These are phyloP conservation scores for Phytophthora pini DNA, from an alignment of 352 stramenopile genomes.

Conservation along the genomic window DNA sequence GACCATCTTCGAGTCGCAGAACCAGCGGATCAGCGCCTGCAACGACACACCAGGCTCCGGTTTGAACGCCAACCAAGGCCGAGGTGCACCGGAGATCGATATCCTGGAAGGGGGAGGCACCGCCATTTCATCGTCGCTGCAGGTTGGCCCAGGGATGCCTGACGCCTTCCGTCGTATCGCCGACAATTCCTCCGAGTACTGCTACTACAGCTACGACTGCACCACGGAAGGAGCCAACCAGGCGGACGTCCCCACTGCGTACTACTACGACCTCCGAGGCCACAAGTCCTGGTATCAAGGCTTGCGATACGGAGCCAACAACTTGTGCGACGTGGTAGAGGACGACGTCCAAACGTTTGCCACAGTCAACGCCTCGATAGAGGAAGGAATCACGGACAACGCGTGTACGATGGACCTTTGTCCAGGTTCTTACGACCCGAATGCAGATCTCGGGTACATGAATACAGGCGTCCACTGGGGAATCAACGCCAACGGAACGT, in stretches of 20 bases:
- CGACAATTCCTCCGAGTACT: constrained; percentile 33
- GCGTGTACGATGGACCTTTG: constrained; percentile 33
- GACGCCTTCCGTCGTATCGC: constrained; percentile 37
- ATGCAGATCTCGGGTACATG: constrained; percentile 36
- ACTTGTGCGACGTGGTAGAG: constrained; percentile 31
- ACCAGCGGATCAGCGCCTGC: constrained; percentile 70
- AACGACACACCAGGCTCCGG: constrained; percentile 88
- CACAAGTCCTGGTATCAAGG: constrained; percentile 37
- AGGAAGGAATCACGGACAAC: constrained; percentile 39
- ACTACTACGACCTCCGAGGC: constrained; percentile 36
- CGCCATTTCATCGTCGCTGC: constrained; percentile 80
- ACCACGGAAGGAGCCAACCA: constrained; percentile 38
- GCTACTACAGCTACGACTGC: constrained; percentile 41
- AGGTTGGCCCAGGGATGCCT: constrained; percentile 66
- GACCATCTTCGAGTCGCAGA: constrained; percentile 27
- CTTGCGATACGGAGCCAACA: constrained; percentile 42
- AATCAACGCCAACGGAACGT: constrained; percentile 28
- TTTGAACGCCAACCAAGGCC: constrained; percentile 55
- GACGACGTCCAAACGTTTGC: constrained; percentile 31
- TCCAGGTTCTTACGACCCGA: constrained; percentile 37
- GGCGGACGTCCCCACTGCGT: constrained; percentile 31
- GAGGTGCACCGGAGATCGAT: constrained; percentile 39
- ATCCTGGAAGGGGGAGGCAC: constrained; percentile 35
- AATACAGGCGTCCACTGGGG: constrained; percentile 36
- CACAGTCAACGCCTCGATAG: constrained; percentile 30